Percentiles rank a stretch among this genome's conserved stretches.
These are phyloP conservation scores for Dendrothele bispora DNA, from an alignment of 768 basidiomycete genomes.

Conservation along the genomic window DNA sequence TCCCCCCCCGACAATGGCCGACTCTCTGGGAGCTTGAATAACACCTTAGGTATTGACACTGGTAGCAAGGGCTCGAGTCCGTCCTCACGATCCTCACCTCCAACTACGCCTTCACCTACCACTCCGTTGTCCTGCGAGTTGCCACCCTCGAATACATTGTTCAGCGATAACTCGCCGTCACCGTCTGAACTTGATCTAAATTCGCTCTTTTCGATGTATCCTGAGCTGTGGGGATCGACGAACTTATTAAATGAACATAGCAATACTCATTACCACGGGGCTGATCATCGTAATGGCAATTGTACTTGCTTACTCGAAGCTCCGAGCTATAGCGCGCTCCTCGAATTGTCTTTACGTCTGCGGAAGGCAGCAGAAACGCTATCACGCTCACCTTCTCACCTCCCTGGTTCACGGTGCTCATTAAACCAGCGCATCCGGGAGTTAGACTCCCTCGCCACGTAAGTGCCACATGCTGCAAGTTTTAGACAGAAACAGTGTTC, in stretches of 20 bases:
- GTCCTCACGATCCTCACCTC: conserved; percentile 28
- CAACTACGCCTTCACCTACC: conserved; percentile 36
- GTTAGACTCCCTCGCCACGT: conserved; percentile 55
- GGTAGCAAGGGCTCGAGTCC: conserved; percentile 20
- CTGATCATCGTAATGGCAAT: no score
- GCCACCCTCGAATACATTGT: no score
- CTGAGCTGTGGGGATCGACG: no score
- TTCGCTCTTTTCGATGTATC: no score
- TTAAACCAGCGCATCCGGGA: conserved; percentile 48
- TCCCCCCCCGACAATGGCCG: no score
- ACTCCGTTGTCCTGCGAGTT: no score
- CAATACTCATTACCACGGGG: no score
- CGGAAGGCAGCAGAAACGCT: conserved; percentile 59
- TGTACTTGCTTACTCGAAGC: conserved; percentile 62
- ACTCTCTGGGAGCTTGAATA: no score
- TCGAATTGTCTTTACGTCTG: conserved; percentile 66
- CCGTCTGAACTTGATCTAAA: no score
- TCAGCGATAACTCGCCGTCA: no score
- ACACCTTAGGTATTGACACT: conserved; percentile 6
- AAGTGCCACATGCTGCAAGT: conserved; percentile 20
- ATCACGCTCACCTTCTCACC: conserved; percentile 39
- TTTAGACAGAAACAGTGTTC: neutral
- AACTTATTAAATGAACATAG: no score
- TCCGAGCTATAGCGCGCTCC: conserved; percentile 52
- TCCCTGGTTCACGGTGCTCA: conserved; percentile 31